Conservation (phyloP, 2,329 filamentous ascomycete species). For the Aspergillus japonicus region DNA sequence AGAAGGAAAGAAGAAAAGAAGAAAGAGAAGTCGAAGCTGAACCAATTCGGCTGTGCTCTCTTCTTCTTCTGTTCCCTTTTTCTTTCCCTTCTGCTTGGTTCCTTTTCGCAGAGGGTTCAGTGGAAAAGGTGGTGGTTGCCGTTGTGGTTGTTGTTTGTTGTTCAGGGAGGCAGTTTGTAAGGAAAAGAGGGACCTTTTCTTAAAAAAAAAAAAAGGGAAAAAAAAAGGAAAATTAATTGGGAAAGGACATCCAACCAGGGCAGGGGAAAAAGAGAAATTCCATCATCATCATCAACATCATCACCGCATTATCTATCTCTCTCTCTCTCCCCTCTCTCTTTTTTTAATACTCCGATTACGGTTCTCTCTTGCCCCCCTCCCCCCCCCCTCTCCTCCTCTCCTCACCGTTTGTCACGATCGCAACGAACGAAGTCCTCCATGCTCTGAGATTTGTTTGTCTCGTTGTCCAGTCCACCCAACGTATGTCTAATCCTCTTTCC, state of each 20-base stretch:
- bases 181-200: constrained; percentile 15
- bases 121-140: constrained; percentile 8
- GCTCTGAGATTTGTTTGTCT: constrained; percentile 24
- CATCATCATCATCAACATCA: constrained; percentile 15
- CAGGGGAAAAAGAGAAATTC: constrained; percentile 12
- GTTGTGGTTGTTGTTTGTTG: constrained; percentile 7
- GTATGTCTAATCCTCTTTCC: constrained; percentile 18
- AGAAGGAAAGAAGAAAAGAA: constrained; percentile 12
- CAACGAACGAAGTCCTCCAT: constrained; percentile 20
- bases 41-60: neutral
- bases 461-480: constrained; percentile 22
- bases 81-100: neutral
- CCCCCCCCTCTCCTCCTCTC: constrained; percentile 6
- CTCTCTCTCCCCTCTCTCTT: neutral
- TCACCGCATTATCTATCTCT: constrained; percentile 10
- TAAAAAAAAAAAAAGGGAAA: constrained; percentile 7
- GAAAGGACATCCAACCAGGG: constrained; percentile 14
- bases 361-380: neutral
- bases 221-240: constrained; percentile 17
- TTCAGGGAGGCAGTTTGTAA: constrained; percentile 24
- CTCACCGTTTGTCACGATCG: constrained; percentile 20
- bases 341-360: neutral
- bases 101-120: constrained; percentile 7
- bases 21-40: neutral
- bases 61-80: constrained; percentile 7